Conservation (phyloP, 1,139 yeast genomes). For the Taiozyma sp. region DNA sequence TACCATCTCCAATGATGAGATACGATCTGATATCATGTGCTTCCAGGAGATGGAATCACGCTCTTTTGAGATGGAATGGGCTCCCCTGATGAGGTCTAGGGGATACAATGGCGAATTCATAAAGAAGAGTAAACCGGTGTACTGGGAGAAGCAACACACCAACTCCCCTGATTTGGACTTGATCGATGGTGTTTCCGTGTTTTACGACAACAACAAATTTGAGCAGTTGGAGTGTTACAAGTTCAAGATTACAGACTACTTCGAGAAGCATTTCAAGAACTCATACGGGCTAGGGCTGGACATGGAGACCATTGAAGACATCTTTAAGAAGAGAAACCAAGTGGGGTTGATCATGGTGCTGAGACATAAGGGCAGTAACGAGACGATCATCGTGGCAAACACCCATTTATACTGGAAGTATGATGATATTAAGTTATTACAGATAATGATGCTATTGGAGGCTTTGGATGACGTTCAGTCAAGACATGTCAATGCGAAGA, state of each 20-base stretch:
- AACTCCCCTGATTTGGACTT: constrained; percentile 23
- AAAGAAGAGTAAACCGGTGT: constrained; percentile 42
- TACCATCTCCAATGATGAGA: constrained; percentile 31
- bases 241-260: constrained; percentile 17
- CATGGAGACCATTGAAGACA: constrained; percentile 33
- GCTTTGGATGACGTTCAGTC: constrained; percentile 28
- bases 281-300: constrained; percentile 34
- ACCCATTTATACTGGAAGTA: constrained; percentile 61
- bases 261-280: constrained; percentile 21
- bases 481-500: constrained; percentile 26
- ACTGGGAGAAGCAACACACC: constrained; percentile 38
- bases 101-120: constrained; percentile 42
- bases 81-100: constrained; percentile 20
- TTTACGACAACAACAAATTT: constrained; percentile 41
- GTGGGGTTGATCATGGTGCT: constrained; percentile 46
- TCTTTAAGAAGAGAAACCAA: constrained; percentile 43
- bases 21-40: constrained; percentile 52
- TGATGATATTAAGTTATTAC: constrained; percentile 50
- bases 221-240: constrained; percentile 37
- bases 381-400: constrained; percentile 41
- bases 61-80: constrained; percentile 43
- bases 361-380: constrained; percentile 35
- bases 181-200: constrained; percentile 56
- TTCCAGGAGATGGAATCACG: constrained; percentile 52
- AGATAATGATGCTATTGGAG: constrained; percentile 44